Evolutionary conservation across 345 rosid genomes (phyloP), one percentile per base, ranked within the genome.

Genomic region (Clausena lansium): DNA sequence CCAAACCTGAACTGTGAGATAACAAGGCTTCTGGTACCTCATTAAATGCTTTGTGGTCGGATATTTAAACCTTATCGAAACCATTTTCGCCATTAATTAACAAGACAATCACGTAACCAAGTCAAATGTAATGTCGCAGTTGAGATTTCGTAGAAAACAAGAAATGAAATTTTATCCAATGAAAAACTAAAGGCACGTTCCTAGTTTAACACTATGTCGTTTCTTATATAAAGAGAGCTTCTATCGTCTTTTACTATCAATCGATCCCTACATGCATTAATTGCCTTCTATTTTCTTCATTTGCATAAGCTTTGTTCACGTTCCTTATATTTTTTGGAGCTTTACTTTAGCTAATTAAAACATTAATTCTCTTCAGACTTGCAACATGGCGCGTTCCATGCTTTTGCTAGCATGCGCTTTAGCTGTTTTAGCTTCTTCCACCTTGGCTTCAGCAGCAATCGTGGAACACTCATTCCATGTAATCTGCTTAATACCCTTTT

Each of bases 391-490:
- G 13, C 69, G 47, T 35, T 10, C 69, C 4, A 9, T 65, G 47
- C 27, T 65, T 20, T 22, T 35, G 83, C 65, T 85, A 55, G 76
- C 82, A 4, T 86, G 68, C 41, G 77, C 84, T 80, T 77, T 82
- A 24, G 66, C 84, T 65, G 76, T 89, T 67, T 32, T 88, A 0
- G 83, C 80, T 55, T 68, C 79, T 78, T 87, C 90, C 67, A 73
- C 93, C 5, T 10, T 83, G 61, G 91, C 95, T 74, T 91, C 93
- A 22, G 91, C 90, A 13, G 91, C 87, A 33, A 82, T 86, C 39
- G 93, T 95, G n/a, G 93, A 95, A 67, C 94, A 93, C 79, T 77
- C 98, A 14, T 89, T 95, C 79, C 17, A 85, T 57, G 98, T 91
- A 95, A 88, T 54, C 58, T 64, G 1, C 59, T 67, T 13, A 3